Evolutionary conservation across 2,329 filamentous ascomycete genomes (phyloP).

Genomic region (Aschersonia sp.): DNA sequence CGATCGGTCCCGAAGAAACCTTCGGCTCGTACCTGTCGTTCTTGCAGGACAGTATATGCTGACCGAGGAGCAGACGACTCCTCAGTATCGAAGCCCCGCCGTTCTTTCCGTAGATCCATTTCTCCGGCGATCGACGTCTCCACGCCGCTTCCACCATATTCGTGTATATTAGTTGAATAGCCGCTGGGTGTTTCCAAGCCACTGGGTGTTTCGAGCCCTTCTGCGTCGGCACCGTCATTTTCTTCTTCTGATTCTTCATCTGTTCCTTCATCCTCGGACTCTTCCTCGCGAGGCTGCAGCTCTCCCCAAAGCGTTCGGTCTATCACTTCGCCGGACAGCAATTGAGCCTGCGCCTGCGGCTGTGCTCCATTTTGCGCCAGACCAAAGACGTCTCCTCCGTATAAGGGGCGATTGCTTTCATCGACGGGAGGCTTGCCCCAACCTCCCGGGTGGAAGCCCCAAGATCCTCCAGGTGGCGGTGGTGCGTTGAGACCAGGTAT

Average conservation of each 20-base stretch:
- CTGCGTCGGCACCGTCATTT: slow-evolving; percentile 44
- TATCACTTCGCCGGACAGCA: slow-evolving; percentile 54
- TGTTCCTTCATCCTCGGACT: slow-evolving; percentile 53
- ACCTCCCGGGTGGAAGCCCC: slow-evolving; percentile 91
- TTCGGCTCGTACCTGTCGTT: slow-evolving; percentile 70
- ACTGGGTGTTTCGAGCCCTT: slow-evolving; percentile 58
- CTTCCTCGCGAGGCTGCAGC: slow-evolving; percentile 64
- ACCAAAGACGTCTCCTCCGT: slow-evolving; percentile 90
- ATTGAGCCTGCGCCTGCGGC: slow-evolving; percentile 22
- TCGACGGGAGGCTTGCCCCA: slow-evolving; percentile 95
- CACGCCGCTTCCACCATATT: slow-evolving; percentile 55
- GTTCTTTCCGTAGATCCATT: slow-evolving; percentile 76
- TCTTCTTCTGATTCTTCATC: slow-evolving; percentile 17
- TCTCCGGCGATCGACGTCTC: slow-evolving; percentile 71
- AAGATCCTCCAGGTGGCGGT: slow-evolving; percentile 73
- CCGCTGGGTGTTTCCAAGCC: slow-evolving; percentile 73
- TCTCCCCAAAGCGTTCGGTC: slow-evolving; percentile 90
- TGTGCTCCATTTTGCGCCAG: slow-evolving; percentile 34
- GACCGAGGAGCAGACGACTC: slow-evolving; percentile 60
- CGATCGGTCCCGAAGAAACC: slow-evolving; percentile 96
- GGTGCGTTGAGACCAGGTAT: slow-evolving; percentile 91
- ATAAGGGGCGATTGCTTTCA: slow-evolving; percentile 81
- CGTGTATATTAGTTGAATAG: slow-evolving; percentile 64
- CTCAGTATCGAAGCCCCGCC: slow-evolving; percentile 77
- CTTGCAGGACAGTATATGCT: slow-evolving; percentile 81